Evolutionary conservation across 2,329 filamentous ascomycete genomes (phyloP).

Genomic region (Ophiosphaerella herpotricha): DNA sequence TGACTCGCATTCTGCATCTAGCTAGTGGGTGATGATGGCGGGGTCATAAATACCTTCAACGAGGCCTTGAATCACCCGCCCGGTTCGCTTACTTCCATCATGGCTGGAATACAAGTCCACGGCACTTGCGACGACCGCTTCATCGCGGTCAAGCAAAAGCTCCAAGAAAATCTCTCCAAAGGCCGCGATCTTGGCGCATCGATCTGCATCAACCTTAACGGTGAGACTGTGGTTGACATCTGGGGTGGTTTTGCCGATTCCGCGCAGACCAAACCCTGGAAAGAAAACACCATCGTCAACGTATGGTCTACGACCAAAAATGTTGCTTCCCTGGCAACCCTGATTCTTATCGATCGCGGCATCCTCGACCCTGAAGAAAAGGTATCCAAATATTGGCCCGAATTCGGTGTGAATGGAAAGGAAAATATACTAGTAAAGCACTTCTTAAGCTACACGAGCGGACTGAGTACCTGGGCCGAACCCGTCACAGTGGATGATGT

Average conservation of each 20-base stretch:
- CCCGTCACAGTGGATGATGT: conserved; percentile 7
- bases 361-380: conserved; percentile 19
- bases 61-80: no score
- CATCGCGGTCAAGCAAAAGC: conserved; percentile 7
- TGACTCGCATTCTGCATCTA: no score
- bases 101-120: conserved; percentile 3
- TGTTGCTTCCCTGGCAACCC: conserved; percentile 12
- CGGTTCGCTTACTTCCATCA: background rate
- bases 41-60: no score
- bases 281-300: conserved; percentile 21
- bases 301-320: conserved; percentile 24
- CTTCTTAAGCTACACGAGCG: conserved; percentile 17
- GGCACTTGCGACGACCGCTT: conserved; percentile 21
- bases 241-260: conserved; percentile 22
- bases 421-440: conserved; percentile 19
- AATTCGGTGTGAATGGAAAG: conserved; percentile 22
- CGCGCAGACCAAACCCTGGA: conserved; percentile 12
- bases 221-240: conserved; percentile 22
- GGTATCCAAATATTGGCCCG: conserved; percentile 26
- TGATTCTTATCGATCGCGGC: conserved; percentile 19
- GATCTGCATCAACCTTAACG: conserved; percentile 19
- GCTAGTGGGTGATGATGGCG: no score
- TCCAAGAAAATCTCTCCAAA: conserved; percentile 15
- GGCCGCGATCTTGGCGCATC: conserved; percentile 21
- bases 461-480: conserved; percentile 17